phyloP scores from a whole-genome alignment of 306 rosid genomes.

The Sophora flavescens region DNA sequence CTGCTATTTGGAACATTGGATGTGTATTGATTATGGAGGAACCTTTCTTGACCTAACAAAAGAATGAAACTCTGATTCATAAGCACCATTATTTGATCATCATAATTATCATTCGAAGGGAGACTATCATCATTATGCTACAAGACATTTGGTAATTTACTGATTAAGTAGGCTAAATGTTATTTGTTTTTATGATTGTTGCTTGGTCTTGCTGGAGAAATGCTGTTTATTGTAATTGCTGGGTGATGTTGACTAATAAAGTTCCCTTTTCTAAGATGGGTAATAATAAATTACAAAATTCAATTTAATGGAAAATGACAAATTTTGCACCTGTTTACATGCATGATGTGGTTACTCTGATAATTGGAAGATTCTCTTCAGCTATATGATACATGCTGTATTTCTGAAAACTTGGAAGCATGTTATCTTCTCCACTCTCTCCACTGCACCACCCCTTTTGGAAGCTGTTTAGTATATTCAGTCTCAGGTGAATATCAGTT shows the following conservation, averaged over 20 bases:
- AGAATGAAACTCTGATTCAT: neutral
- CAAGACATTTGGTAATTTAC: slow-evolving; percentile 24
- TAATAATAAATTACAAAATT: slow-evolving; percentile 18
- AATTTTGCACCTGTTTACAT: slow-evolving; percentile 13
- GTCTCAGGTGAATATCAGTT: slow-evolving; percentile 21
- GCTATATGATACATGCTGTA: neutral
- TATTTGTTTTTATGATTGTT: slow-evolving; percentile 8
- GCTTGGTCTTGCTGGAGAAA: slow-evolving; percentile 21
- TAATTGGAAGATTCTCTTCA: slow-evolving; percentile 11
- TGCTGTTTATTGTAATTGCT: slow-evolving; percentile 18
- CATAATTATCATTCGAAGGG: slow-evolving; percentile 15
- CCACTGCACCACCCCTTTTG: neutral
- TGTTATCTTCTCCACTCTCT: neutral
- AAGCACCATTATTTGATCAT: slow-evolving; percentile 2
- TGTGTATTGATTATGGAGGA: neutral
- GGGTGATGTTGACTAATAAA: slow-evolving; percentile 14
- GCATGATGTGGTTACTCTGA: slow-evolving; percentile 14
- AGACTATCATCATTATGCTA: slow-evolving; percentile 22
- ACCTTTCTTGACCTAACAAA: slow-evolving; percentile 8
- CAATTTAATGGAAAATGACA: slow-evolving; percentile 1
- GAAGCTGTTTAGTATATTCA: slow-evolving; percentile 8
- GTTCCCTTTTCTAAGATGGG: slow-evolving; percentile 4
- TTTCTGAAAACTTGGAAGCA: neutral
- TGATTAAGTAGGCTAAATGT: slow-evolving; percentile 21
- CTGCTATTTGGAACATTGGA: slow-evolving; percentile 11